phyloP scores from a whole-genome alignment of 1,284 basidiomycete genomes.

The Ceratobasidium sp. region DNA sequence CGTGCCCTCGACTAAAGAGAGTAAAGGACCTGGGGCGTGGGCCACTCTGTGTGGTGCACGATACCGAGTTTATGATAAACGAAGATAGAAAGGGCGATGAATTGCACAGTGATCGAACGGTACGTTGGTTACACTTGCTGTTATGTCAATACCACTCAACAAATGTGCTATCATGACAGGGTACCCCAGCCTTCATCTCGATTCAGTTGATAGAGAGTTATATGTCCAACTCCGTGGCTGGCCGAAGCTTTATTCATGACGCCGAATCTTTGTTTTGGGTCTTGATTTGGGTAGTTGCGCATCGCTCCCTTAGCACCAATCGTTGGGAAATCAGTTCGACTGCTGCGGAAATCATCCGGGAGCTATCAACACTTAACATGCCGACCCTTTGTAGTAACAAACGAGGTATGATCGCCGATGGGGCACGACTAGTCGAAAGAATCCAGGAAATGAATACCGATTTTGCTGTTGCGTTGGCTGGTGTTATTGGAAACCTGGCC shows the following conservation, averaged over 20 bases:
- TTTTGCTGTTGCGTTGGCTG: not conserved
- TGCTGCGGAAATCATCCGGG: not conserved
- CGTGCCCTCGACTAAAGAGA: not conserved
- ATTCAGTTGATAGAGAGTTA: not conserved
- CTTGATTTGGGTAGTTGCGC: constrained; percentile 8
- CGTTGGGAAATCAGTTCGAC: not conserved
- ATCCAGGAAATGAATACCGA: not conserved
- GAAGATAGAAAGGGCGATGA: not conserved
- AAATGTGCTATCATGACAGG: not conserved
- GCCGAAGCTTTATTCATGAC: not conserved
- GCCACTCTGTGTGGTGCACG: not conserved
- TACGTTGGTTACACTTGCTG: not conserved
- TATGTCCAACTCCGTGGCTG: not conserved
- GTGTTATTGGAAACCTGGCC: not conserved
- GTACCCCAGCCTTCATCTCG: constrained; percentile 14
- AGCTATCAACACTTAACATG: not conserved
- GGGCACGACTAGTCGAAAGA: not conserved
- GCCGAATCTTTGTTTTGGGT: constrained; percentile 3
- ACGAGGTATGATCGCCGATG: not conserved
- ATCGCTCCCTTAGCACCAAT: not conserved
- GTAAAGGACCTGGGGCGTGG: not conserved
- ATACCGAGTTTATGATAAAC: constrained; percentile 3
- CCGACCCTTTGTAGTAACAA: not conserved
- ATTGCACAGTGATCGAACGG: not conserved
- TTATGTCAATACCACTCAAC: too few relatives aligned